phyloP scores from a whole-genome alignment of 176 grass and related monocot genomes.

The Carex myosuroides region DNA sequence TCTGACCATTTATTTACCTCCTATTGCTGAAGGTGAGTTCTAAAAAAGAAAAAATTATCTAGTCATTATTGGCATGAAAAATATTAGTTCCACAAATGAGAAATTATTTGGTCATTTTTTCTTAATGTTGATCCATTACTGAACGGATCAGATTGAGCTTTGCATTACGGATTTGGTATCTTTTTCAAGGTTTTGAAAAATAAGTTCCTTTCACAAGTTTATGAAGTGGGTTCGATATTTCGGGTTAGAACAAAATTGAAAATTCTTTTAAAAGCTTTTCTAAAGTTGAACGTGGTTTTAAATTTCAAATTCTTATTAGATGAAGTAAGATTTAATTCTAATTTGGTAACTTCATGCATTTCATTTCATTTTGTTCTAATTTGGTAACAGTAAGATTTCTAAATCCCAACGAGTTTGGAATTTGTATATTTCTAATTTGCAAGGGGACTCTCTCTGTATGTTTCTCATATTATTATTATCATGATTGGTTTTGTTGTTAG shows the following conservation, averaged over 20 bases:
- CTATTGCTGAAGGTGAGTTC: neutral
- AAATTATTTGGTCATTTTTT: too few species aligned
- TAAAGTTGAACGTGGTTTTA: neutral
- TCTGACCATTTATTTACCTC: neutral
- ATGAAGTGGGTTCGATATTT: neutral
- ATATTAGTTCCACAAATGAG: too few species aligned
- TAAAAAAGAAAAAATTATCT: too few species aligned
- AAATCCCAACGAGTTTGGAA: too few species aligned
- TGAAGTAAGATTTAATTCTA: too few species aligned
- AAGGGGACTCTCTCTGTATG: conserved; percentile 87
- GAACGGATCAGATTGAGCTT: neutral
- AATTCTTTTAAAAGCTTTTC: neutral
- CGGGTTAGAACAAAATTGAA: neutral
- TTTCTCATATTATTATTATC: neutral
- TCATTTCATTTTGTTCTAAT: too few species aligned
- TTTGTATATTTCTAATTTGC: conserved; percentile 14
- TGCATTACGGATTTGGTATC: neutral
- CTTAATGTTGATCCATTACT: neutral
- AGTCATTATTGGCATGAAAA: too few species aligned
- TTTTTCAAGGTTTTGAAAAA: neutral
- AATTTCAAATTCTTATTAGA: neutral
- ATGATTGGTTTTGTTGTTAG: neutral
- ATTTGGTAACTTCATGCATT: too few species aligned
- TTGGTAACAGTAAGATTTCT: too few species aligned
- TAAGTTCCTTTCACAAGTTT: neutral